Percentiles rank a stretch among this genome's conserved stretches.
These are phyloP conservation scores for Magnolia changhungtana DNA, from an alignment of 164 flowering plant genomes.

Conservation along the genomic window DNA sequence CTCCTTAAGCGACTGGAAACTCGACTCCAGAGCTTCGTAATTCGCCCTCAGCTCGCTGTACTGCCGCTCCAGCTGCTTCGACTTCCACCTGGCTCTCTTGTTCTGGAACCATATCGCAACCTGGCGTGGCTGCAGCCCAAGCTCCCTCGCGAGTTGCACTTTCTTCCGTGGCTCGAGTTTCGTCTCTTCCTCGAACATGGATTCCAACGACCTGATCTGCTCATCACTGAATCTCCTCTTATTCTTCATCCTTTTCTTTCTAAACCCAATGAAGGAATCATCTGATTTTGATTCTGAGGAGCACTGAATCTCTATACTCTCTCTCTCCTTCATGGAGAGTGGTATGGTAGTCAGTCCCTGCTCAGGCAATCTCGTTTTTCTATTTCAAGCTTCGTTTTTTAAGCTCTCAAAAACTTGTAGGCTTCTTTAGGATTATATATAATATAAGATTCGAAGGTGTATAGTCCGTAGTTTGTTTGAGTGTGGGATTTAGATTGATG, in stretches of 20 bases:
- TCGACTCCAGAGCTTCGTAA: constrained; percentile 40
- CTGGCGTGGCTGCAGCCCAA: constrained; percentile 72
- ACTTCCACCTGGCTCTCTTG: constrained; percentile 76
- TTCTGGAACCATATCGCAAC: constrained; percentile 96
- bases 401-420: neutral
- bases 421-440: neutral
- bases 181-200: constrained; percentile 57
- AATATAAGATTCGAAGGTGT: neutral
- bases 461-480: neutral
- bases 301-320: neutral
- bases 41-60: constrained; percentile 36
- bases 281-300: neutral
- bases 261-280: neutral
- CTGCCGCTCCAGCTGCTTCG: constrained; percentile 69
- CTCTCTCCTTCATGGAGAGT: neutral
- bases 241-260: constrained; percentile 9
- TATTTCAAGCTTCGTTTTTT: neutral
- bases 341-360: neutral
- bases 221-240: constrained; percentile 21
- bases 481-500: neutral
- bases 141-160: constrained; percentile 55
- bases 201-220: constrained; percentile 51
- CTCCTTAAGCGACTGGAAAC: constrained; percentile 41
- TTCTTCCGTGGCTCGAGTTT: constrained; percentile 68
- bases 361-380: neutral